Evolutionary conservation across 805 yeast species (phyloP), one percentile per base, ranked within the genome.

Genomic region (Kodamaea sagamina): DNA sequence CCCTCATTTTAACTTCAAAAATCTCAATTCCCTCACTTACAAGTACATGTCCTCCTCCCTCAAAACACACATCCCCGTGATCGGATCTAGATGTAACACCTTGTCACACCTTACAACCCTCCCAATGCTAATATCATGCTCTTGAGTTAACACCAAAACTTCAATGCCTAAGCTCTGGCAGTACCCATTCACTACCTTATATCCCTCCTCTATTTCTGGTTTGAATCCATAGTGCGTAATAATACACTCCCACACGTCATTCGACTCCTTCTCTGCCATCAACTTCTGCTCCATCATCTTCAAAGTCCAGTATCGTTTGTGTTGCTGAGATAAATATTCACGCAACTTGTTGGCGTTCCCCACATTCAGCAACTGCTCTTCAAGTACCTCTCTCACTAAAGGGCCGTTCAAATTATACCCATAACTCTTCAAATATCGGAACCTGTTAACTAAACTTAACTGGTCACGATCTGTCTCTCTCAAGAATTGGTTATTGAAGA

Each of bases 81-180:
- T 46, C 2, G 74, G 63, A 48, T 77, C 71, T 13, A 76, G 57
- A 43, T 65, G 61, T 12, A 74, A 43, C 11, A 82, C 63, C 40
- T 68, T 63, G 13, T 76, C 65, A 43, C 82, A 75, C 4, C 68
- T 55, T 3, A 78, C 52, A 15, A 63, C 59, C 44, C 75, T 75
- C 3, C 85, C 85, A 13, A 69, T 55, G 11, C 57, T 47, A 3
- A 60, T 57, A 12, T 55, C 54, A 6, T 43, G 32, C 10, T 49
- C 46, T 8, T 57, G 32, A 50, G 50, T 43, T 44, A 49, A 29
- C 9, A 78, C 55, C n/a, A 74, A 76, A 15, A 78, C 76, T 42
- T 71, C 77, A 9, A 74, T 51, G 16, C 68, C 75, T 24, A 75
- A 55, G 22, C 77, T 79, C 40, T 58, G 49, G 47, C 84, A 79